Conservation (phyloP, 2,329 filamentous ascomycete genomes). For the Penicillium sp. region DNA sequence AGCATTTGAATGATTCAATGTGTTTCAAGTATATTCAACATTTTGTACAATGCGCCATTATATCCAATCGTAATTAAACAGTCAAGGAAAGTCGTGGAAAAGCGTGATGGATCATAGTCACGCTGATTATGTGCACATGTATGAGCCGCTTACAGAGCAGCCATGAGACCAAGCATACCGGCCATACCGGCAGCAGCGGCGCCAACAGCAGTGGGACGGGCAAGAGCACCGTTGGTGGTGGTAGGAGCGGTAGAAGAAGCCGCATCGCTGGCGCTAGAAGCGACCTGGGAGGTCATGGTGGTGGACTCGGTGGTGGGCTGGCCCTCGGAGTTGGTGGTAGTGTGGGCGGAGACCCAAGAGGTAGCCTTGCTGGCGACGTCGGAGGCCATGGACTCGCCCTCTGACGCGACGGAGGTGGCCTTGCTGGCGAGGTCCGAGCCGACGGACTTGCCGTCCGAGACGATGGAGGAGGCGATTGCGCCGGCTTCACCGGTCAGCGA, state of each 20-base stretch:
- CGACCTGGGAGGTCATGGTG: constrained; percentile 11
- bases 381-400: too few relatives aligned
- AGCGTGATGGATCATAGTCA: neutral
- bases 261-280: constrained; percentile 6
- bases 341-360: constrained; percentile 10
- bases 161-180: constrained; percentile 29
- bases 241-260: constrained; percentile 5
- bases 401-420: constrained; percentile 8
- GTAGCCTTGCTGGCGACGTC: constrained; percentile 12
- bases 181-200: constrained; percentile 23
- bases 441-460: neutral
- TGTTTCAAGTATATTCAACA: too few relatives aligned
- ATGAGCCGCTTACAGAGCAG: constrained; percentile 22
- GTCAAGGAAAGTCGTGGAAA: constrained; percentile 11
- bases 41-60: too few relatives aligned
- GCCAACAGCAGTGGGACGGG: constrained; percentile 20
- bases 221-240: constrained; percentile 16
- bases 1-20: too few relatives aligned
- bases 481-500: constrained; percentile 15
- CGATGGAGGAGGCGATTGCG: constrained; percentile 10
- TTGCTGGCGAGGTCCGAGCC: constrained; percentile 10
- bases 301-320: constrained; percentile 14
- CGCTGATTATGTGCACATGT: neutral
- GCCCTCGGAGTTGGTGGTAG: constrained; percentile 20
- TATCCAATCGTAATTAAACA: too few relatives aligned